phyloP scores from a whole-genome alignment of 2,329 filamentous ascomycete species.

The Hypoxylon sp. region DNA sequence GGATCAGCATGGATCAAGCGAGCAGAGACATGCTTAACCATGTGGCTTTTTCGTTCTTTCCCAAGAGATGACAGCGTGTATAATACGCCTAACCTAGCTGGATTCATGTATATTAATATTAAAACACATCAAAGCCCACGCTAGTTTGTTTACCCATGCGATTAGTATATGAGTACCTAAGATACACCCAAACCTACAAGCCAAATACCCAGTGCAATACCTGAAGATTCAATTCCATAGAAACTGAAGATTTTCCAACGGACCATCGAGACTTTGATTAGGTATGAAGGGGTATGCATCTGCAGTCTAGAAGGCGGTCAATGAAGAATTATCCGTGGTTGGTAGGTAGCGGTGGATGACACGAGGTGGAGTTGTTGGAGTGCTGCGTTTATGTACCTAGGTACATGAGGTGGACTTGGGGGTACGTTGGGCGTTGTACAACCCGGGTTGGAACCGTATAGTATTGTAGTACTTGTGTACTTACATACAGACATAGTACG shows the following conservation, averaged over 20 bases:
- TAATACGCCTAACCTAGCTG: background rate
- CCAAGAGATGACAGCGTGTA: background rate
- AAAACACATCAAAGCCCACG: background rate
- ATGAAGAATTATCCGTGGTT: background rate
- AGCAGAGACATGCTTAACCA: constrained; percentile 19
- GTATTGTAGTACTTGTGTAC: background rate
- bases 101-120: constrained; percentile 2
- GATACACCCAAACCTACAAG: constrained; percentile 5
- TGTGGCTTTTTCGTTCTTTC: constrained; percentile 21
- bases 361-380: background rate
- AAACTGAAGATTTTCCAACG: constrained; percentile 13
- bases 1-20: constrained; percentile 35
- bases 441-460: too few species aligned
- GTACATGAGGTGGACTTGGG: background rate
- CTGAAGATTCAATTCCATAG: constrained; percentile 7
- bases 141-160: background rate
- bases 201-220: constrained; percentile 7
- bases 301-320: constrained; percentile 17
- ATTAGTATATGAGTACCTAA: too few species aligned
- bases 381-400: background rate
- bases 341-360: constrained; percentile 11
- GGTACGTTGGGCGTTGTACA: background rate
- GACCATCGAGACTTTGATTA: constrained; percentile 20
- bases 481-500: background rate
- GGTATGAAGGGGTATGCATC: constrained; percentile 32